Conservation (phyloP, 139 green algal species). For the Auxenochlorella pyrenoidosa region DNA sequence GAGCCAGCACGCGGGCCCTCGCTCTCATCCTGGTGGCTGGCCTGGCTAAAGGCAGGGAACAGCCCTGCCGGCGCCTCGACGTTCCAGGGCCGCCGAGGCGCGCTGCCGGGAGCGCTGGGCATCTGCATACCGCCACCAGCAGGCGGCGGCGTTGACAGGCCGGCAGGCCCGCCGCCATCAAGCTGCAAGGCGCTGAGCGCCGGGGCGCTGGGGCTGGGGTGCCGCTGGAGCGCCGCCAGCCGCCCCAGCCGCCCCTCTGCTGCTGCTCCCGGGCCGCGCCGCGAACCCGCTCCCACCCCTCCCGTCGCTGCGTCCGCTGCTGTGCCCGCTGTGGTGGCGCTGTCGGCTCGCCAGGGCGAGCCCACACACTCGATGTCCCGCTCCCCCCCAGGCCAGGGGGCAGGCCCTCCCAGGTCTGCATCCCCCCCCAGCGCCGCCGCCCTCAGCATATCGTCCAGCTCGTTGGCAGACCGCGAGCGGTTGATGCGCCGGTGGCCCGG, state of each 20-base stretch:
- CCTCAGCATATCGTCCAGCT: conserved; percentile 12
- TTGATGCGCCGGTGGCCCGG: conserved; percentile 28
- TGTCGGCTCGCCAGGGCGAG: background rate
- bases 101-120: background rate
- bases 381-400: background rate
- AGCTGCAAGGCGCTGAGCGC: background rate
- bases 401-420: background rate
- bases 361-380: background rate
- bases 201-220: background rate
- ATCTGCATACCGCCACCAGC: background rate
- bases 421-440: background rate
- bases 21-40: background rate
- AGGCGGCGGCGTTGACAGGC: background rate
- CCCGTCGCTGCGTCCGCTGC: background rate
- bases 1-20: background rate
- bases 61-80: background rate
- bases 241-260: background rate
- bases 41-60: conserved; percentile 1
- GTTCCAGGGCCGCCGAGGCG: background rate
- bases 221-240: background rate
- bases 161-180: background rate
- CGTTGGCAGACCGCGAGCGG: conserved; percentile 10
- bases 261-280: background rate
- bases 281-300: too few species aligned
- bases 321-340: background rate